Evolutionary conservation across 2,329 filamentous ascomycete species (phyloP).

Genomic region (Fonsecaea pugnacius): DNA sequence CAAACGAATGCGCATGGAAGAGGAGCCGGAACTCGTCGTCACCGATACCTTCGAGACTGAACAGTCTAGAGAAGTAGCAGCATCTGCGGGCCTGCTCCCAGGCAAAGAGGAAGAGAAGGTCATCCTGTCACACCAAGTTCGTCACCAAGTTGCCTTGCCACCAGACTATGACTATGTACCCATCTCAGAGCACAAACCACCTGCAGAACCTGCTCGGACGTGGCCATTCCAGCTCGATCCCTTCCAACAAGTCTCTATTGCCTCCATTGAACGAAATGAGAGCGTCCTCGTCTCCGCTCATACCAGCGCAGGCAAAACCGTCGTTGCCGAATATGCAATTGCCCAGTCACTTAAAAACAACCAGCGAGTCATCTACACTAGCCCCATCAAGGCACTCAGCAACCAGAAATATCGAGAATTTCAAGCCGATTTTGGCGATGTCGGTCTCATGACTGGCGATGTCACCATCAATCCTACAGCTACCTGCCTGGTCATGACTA

Average conservation of each 20-base stretch:
- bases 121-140: slow-evolving; percentile 93
- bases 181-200: slow-evolving; percentile 92
- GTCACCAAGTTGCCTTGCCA: slow-evolving; percentile 94
- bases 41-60: slow-evolving; percentile 95
- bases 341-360: slow-evolving; percentile 97
- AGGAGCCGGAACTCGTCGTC: slow-evolving; percentile 76
- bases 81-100: slow-evolving; percentile 69
- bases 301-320: slow-evolving; percentile 96
- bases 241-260: slow-evolving; percentile 92
- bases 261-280: slow-evolving; percentile 93
- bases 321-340: slow-evolving; percentile 97
- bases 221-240: slow-evolving; percentile 94
- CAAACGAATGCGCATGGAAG: slow-evolving; percentile 57
- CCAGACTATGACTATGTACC: slow-evolving; percentile 93
- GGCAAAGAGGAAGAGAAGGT: slow-evolving; percentile 71
- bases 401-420: slow-evolving; percentile 99
- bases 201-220: slow-evolving; percentile 78
- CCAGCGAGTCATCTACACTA: slow-evolving; percentile 98
- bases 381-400: slow-evolving; percentile 96
- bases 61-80: slow-evolving; percentile 85
- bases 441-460: slow-evolving; percentile 97
- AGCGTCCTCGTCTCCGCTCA: slow-evolving; percentile 96
- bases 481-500: slow-evolving; percentile 98
- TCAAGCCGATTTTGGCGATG: slow-evolving; percentile 91
- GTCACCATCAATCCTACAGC: slow-evolving; percentile 99